Evolutionary conservation across 208 protist genomes (phyloP).

Genomic region (Herpetomonas muscarum): DNA sequence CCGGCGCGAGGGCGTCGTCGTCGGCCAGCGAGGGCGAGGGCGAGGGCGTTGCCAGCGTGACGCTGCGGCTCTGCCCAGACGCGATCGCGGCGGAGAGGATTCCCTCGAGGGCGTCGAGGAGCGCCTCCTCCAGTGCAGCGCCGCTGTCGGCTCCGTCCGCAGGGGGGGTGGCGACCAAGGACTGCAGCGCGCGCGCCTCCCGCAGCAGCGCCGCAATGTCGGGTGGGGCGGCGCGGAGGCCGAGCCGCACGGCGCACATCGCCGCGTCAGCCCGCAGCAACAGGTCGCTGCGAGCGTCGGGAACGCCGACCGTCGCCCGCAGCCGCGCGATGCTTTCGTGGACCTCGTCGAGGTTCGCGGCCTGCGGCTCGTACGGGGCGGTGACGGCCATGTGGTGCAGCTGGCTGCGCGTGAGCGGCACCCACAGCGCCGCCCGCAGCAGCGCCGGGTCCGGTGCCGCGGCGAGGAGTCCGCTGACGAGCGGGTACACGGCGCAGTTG

Average conservation of each 20-base stretch:
- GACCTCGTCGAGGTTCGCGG: background rate
- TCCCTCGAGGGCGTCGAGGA: constrained; percentile 3
- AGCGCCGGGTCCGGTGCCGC: background rate
- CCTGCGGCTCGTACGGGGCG: background rate
- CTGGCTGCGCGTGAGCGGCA: background rate
- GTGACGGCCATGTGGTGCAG: background rate
- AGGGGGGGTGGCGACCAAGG: background rate
- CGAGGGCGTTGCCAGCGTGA: background rate
- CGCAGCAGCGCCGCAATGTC: background rate
- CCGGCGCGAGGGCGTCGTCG: background rate
- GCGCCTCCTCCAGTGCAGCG: background rate
- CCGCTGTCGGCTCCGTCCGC: background rate
- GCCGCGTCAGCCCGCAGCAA: background rate
- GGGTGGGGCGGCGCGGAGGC: too few relatives aligned
- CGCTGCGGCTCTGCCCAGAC: background rate
- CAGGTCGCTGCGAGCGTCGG: background rate
- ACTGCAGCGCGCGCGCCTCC: background rate
- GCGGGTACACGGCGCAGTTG: background rate
- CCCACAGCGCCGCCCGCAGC: background rate
- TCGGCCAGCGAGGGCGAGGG: background rate
- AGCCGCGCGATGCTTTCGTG: background rate
- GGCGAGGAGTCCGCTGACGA: background rate
- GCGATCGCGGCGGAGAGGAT: background rate
- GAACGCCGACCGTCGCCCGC: background rate
- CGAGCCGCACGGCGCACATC: background rate